phyloP scores from a whole-genome alignment of 2,329 filamentous ascomycete species.

The Verruconis gallopava region DNA sequence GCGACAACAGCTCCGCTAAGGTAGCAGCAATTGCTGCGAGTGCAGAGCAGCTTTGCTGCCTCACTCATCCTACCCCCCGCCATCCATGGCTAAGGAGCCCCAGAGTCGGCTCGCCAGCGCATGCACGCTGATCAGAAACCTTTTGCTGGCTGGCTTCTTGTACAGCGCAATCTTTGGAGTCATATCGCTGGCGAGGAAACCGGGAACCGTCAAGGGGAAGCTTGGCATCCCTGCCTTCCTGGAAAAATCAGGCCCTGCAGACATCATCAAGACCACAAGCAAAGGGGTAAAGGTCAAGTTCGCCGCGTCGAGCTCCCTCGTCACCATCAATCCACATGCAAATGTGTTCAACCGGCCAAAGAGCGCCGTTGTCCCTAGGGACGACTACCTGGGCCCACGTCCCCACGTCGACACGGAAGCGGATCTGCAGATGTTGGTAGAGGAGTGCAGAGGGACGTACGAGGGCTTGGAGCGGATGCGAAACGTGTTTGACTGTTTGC shows the following conservation, averaged over 20 bases:
- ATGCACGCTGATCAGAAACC: conserved; percentile 29
- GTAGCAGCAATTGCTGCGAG: conserved; percentile 9
- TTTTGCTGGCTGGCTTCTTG: conserved; percentile 28
- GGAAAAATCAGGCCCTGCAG: conserved; percentile 27
- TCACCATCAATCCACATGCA: conserved; percentile 38
- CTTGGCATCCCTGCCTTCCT: conserved; percentile 29
- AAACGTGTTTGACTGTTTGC: conserved; percentile 39
- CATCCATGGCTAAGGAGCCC: conserved; percentile 4
- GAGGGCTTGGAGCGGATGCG: conserved; percentile 42
- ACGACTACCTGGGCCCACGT: conserved; percentile 38
- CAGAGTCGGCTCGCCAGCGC: conserved; percentile 11
- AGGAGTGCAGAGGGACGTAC: conserved; percentile 40
- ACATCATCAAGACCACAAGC: conserved; percentile 29
- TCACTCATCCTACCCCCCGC: background rate
- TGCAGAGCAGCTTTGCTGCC: conserved; percentile 7
- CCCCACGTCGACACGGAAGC: conserved; percentile 41
- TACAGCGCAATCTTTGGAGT: conserved; percentile 30
- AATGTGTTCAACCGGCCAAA: conserved; percentile 42
- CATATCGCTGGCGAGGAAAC: conserved; percentile 29
- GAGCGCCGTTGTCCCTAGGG: conserved; percentile 36
- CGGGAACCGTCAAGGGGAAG: conserved; percentile 27
- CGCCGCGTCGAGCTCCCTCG: conserved; percentile 25
- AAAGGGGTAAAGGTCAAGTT: conserved; percentile 30
- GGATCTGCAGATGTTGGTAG: conserved; percentile 38
- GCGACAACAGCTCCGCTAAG: background rate